Evolutionary conservation across 306 rosid species (phyloP).

Genomic region (Macrotyloma uniflorum): DNA sequence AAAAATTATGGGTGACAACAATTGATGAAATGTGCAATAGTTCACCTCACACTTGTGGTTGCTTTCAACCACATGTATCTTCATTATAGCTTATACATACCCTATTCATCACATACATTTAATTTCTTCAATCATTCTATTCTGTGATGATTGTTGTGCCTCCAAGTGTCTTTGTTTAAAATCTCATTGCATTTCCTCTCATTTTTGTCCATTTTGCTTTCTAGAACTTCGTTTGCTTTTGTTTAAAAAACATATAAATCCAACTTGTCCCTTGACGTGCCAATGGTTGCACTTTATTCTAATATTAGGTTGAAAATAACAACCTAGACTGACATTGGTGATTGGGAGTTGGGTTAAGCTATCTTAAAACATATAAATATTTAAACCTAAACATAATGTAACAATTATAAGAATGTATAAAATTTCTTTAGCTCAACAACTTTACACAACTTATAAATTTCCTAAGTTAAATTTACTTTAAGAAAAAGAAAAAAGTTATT

Average conservation of each 20-base stretch:
- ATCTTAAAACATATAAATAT: no score
- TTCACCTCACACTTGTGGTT: no score
- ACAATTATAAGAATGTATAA: neutral
- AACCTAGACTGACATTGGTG: neutral
- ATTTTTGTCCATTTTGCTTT: neutral
- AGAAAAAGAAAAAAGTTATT: no score
- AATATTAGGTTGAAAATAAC: neutral
- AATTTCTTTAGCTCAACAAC: neutral
- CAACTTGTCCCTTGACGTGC: neutral
- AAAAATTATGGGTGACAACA: no score
- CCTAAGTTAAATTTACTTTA: no score
- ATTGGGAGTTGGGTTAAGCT: neutral
- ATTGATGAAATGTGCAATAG: no score
- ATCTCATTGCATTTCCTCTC: no score
- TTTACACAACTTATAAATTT: no score
- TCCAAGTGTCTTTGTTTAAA: neutral
- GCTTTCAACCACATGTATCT: no score
- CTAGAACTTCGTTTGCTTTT: neutral
- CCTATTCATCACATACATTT: no score
- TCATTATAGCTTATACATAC: no score
- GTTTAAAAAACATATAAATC: no score
- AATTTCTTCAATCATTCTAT: neutral
- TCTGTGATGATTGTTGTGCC: neutral
- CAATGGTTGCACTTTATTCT: neutral
- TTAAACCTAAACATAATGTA: neutral